phyloP scores from a whole-genome alignment of 164 flowering plant species.

The Liriodendron chinense region DNA sequence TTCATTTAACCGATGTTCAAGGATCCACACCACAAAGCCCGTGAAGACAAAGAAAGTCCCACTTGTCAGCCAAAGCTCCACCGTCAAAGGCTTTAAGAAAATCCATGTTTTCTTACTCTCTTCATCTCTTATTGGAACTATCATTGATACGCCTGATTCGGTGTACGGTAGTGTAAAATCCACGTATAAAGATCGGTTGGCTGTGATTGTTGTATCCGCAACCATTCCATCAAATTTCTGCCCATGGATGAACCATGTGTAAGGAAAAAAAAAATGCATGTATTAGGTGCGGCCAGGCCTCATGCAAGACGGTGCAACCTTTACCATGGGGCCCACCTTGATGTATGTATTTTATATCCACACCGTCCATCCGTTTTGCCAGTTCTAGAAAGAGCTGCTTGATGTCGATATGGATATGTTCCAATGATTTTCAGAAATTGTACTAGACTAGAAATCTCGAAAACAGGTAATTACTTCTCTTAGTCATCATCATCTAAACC shows the following conservation, averaged over 20 bases:
- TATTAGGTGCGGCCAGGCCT: too few species aligned
- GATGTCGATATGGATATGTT: too few species aligned
- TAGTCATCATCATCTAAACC: too few species aligned
- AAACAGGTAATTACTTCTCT: too few species aligned
- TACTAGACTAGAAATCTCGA: too few species aligned
- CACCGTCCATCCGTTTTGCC: too few species aligned
- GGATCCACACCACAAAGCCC: slow-evolving; percentile 26
- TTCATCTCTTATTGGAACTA: slow-evolving; percentile 15
- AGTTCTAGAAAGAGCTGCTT: too few species aligned
- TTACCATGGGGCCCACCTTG: too few species aligned
- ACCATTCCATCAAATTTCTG: slow-evolving; percentile 35
- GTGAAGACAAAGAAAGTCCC: slow-evolving; percentile 20
- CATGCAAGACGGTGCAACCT: too few species aligned
- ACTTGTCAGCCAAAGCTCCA: slow-evolving; percentile 25
- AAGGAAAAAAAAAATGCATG: not conserved
- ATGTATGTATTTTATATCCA: too few species aligned
- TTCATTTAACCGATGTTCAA: slow-evolving; percentile 22
- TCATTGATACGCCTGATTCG: slow-evolving; percentile 19
- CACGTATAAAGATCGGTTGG: slow-evolving; percentile 24
- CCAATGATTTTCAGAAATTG: too few species aligned
- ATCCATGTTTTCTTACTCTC: slow-evolving; percentile 12
- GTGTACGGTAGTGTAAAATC: slow-evolving; percentile 30
- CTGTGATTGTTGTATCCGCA: slow-evolving; percentile 31
- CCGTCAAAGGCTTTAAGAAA: slow-evolving; percentile 27
- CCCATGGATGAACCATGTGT: not conserved